Evolutionary conservation across 2,329 filamentous ascomycete genomes (phyloP).

Genomic region (Alternaria incomplexa): DNA sequence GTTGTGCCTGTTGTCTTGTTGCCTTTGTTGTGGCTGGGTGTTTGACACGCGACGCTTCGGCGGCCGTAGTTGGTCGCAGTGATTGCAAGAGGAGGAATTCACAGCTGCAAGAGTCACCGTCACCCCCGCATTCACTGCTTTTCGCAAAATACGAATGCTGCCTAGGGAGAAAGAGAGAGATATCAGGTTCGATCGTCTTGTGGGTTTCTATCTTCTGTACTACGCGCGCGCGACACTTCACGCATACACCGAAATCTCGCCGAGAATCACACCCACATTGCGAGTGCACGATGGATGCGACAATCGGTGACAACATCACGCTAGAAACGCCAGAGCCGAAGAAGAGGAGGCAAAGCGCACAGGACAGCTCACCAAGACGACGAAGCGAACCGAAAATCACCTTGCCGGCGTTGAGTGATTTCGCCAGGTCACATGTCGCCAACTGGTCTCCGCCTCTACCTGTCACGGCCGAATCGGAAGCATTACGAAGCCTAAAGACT

Average conservation of each 20-base stretch:
- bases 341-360: neutral
- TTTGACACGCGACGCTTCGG: neutral
- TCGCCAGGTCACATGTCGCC: slow-evolving; percentile 17
- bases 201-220: neutral
- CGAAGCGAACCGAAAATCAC: neutral
- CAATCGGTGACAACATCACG: neutral
- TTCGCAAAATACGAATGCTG: neutral
- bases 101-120: neutral
- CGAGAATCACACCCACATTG: neutral
- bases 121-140: neutral
- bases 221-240: neutral
- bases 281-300: neutral
- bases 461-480: slow-evolving; percentile 10
- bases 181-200: neutral
- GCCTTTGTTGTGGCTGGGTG: neutral
- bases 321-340: neutral
- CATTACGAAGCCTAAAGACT: slow-evolving; percentile 8
- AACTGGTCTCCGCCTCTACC: slow-evolving; percentile 16
- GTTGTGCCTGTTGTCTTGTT: neutral
- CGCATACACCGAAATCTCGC: neutral
- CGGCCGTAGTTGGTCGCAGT: neutral
- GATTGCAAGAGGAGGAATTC: neutral
- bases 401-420: neutral
- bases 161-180: neutral
- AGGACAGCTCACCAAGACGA: neutral